Conservation (phyloP, 352 stramenopile genomes). For the Phytophthora pisi region DNA sequence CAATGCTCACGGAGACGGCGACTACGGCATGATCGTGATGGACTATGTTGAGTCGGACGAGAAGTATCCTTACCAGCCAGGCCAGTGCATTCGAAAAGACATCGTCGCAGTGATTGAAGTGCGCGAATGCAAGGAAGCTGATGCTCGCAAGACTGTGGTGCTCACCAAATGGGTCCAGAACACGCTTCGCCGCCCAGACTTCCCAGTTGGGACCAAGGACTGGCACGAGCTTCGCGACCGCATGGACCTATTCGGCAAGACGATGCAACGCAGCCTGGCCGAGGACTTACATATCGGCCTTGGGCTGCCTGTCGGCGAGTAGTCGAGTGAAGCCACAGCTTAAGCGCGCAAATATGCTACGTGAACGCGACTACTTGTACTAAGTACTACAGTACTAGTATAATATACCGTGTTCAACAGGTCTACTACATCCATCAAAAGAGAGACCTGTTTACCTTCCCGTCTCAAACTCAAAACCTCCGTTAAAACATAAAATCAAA, state of each 20-base stretch:
- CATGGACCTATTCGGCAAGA: slow-evolving; percentile 37
- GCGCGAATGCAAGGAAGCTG: slow-evolving; percentile 21
- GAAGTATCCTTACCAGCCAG: slow-evolving; percentile 45
- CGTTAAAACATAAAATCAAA: not conserved
- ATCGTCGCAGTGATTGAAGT: slow-evolving; percentile 43
- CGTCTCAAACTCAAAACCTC: slow-evolving; percentile 5
- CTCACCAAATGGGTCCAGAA: slow-evolving; percentile 40
- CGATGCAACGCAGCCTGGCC: slow-evolving; percentile 28
- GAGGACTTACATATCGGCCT: slow-evolving; percentile 30
- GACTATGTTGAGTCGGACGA: slow-evolving; percentile 52
- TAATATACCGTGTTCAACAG: not conserved
- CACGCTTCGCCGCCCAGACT: slow-evolving; percentile 25
- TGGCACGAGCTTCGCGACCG: slow-evolving; percentile 36
- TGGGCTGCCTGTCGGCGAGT: not conserved
- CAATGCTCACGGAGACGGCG: slow-evolving; percentile 23
- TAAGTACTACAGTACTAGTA: no score
- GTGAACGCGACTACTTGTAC: not conserved
- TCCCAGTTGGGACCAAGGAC: slow-evolving; percentile 23
- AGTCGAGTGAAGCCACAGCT: slow-evolving; percentile 1
- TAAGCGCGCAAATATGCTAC: not conserved
- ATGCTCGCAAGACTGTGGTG: slow-evolving; percentile 25
- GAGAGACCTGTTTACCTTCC: slow-evolving; percentile 2
- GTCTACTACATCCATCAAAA: slow-evolving; percentile 2
- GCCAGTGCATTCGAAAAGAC: slow-evolving; percentile 46
- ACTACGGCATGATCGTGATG: slow-evolving; percentile 43